Evolutionary conservation across 495 filamentous ascomycete genomes (phyloP).

Genomic region (Neurospora sp.): DNA sequence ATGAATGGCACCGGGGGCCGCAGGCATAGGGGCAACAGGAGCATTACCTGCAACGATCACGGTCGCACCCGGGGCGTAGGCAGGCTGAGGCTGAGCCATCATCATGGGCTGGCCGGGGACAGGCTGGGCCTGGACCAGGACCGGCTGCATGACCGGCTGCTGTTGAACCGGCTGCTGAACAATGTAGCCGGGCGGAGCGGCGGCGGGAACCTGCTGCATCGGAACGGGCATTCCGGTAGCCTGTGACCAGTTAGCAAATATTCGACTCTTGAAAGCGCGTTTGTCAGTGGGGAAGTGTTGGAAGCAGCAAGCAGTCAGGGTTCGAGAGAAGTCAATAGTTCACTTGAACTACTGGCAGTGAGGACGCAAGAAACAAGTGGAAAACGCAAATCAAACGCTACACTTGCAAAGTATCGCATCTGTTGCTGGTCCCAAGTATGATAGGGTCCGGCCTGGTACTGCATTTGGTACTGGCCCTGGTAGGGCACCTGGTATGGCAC

Average conservation of each 20-base stretch:
- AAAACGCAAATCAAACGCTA: neutral
- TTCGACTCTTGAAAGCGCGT: neutral
- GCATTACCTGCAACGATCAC: constrained; percentile 6
- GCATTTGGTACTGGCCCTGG: neutral
- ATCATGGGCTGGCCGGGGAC: neutral
- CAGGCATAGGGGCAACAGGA: constrained; percentile 3
- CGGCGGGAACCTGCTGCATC: constrained; percentile 9
- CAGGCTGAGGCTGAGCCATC: neutral
- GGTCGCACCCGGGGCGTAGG: neutral
- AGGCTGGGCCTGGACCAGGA: constrained; percentile 9
- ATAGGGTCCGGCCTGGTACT: neutral
- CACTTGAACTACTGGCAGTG: neutral
- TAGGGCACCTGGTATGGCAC: neutral
- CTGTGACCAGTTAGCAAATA: neutral
- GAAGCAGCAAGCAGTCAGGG: neutral
- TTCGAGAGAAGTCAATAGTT: neutral
- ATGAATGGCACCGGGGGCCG: constrained; percentile 8
- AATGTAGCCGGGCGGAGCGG: constrained; percentile 4
- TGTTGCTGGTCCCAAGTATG: neutral
- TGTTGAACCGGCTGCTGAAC: constrained; percentile 7
- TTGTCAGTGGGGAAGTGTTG: neutral
- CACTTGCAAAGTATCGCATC: neutral
- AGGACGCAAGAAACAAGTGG: neutral
- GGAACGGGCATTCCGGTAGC: constrained; percentile 2
- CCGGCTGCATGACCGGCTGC: constrained; percentile 9